Evolutionary conservation across 2,329 filamentous ascomycete species (phyloP), one percentile per base, ranked within the genome.

Genomic region (Periconia digitata): DNA sequence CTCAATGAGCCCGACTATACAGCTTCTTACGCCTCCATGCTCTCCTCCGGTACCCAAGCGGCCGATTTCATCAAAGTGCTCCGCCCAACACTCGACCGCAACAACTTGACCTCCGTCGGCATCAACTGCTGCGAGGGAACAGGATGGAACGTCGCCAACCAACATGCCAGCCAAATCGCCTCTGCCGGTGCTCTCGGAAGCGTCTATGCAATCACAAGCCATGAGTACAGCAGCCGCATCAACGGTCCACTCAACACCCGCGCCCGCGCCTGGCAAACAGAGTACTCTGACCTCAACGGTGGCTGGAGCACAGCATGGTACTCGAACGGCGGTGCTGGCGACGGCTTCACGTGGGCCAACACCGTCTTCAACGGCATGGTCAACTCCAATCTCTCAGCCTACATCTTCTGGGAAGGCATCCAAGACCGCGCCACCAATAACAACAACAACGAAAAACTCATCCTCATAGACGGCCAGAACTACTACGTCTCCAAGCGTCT

Each of bases 281-380:
- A 83, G 59, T 74, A 71, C 38, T 71, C 71, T 0, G 75, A 80
- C 55, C 64, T 80, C 27, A 73, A 76, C 44, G 63, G 60, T 15
- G 51, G 57, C 8, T 66, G 63, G 63, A 57, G 55, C 49, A 73
- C 76, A 3, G 66, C 71, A 1, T 83, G 78, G 76, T 80, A 79
- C 58, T 50, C 56, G 0, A 70, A 59, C 50, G 78, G 79, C 38
- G 75, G 72, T 8, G 62, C 70, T 0, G 75, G 75, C 32, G 80
- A 83, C 51, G 81, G 80, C 6, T 69, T 79, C 54, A 80, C 78
- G 2, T 83, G 79, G 80, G 80, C 80, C 1, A 77, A 78, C 55
- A 77, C 78, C 53, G 75, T 83, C 38, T 76, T 78, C 62, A 71
- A 71, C 24, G 78, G 74, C 17, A 66, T 83, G 13, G 70, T 77